A percentile compares a stretch with the other conserved stretches of the same genome.
phyloP scores from a whole-genome alignment of 2,329 filamentous ascomycete genomes.

The Pseudopithomyces chartarum region DNA sequence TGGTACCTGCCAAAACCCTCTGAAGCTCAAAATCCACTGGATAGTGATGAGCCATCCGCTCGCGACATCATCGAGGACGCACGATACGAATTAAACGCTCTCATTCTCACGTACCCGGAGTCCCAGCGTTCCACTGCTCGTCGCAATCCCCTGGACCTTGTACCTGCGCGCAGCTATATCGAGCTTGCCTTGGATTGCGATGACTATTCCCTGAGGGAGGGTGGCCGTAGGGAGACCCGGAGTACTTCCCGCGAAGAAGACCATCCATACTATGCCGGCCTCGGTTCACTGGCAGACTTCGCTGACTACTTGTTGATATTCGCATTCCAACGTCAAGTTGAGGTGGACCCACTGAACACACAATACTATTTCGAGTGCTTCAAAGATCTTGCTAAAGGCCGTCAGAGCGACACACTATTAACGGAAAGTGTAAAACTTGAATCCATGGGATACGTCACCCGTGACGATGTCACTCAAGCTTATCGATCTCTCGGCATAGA shows the following conservation, averaged over 20 bases:
- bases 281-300: constrained; percentile 68
- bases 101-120: constrained; percentile 52
- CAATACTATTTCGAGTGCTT: constrained; percentile 70
- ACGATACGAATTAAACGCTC: constrained; percentile 60
- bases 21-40: constrained; percentile 22
- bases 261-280: constrained; percentile 60
- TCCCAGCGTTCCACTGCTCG: constrained; percentile 34
- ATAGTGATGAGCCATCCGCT: constrained; percentile 14
- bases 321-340: constrained; percentile 65
- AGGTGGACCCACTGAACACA: constrained; percentile 58
- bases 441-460: constrained; percentile 62
- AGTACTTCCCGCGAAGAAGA: constrained; percentile 39
- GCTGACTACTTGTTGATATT: constrained; percentile 65
- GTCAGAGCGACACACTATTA: constrained; percentile 62
- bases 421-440: constrained; percentile 62
- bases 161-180: constrained; percentile 47
- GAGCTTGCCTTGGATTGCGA: constrained; percentile 43
- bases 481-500: constrained; percentile 65
- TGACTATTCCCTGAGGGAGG: constrained; percentile 36
- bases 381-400: constrained; percentile 61
- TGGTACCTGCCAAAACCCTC: constrained; percentile 42
- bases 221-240: constrained; percentile 29
- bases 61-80: constrained; percentile 60
- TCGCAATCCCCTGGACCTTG: constrained; percentile 35
- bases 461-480: constrained; percentile 61